Base-by-base conservation (phyloP, 2,329 filamentous ascomycete genomes). In the Samsoniella hepiali region DNA sequence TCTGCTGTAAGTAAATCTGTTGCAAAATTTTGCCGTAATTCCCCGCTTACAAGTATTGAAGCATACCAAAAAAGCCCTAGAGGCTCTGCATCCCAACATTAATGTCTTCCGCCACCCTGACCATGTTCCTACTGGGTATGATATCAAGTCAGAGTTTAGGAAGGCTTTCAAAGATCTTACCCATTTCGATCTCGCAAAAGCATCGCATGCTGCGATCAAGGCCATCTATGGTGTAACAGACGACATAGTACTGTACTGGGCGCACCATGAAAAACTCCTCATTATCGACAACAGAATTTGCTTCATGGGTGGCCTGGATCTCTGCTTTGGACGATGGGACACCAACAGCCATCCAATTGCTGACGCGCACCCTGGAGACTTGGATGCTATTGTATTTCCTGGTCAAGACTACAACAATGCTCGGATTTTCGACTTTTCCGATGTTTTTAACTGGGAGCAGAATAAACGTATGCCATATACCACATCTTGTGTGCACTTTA, bases 401-500 rank as follows among this genome's bases (percentile, higher is more conserved):
- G 93, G 93, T 1, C 93, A 97, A 72, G 93, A 97, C 70, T 97
- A 91, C 79, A 97, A 97, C 77, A 96, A 97, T 69, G 91, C 92
- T 31, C 83, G 88, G 58, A 87, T 96, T 40, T 90, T 90, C 72
- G 93, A 95, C 74, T 94, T 95, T 74, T 82, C 87, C 53, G 86
- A 91, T 69, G 90, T 94, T 29, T 77, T 84, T 27, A 84, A 95
- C 66, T 96, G 89, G 86, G 84, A 94, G 66, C 85, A 93, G 66
- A 97, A 97, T 75, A 92, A 96, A 72, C 83, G 82, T 82, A 69
- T 70, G 79, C 64, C 3, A 3, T 5, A 5, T 11, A 64, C 9
- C 53, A 44, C 58, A 7, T 7, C 1, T 27, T 9, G 3, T 9
- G 1, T 56, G 15, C 3, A 38, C 1, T 45, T 2, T 10, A 7